Evolutionary conservation across 352 stramenopile genomes (phyloP), one percentile per base, ranked within the genome.

Genomic region (Pythium insidiosum): DNA sequence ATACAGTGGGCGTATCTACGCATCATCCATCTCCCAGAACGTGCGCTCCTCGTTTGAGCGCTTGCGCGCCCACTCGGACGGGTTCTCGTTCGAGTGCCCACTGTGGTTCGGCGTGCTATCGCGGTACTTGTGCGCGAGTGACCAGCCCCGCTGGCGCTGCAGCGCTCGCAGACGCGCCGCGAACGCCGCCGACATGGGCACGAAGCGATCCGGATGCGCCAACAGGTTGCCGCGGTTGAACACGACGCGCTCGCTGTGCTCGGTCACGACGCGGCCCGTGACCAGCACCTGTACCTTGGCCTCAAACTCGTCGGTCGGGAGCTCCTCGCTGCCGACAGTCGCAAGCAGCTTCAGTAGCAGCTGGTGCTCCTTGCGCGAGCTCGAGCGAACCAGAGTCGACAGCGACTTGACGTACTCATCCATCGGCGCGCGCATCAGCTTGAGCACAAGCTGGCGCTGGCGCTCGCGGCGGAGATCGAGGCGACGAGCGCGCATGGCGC

Each of bases 191-290:
- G 59, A 60, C 62, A 80, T 68, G 11, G 59, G 63, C 13, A 69
- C 52, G 18, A 74, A 49, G 19, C 57, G 53, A 23, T 71, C 54
- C 45, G 70, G 68, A 51, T 81, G 53, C 37, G 68, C 44, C 43
- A 76, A 64, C 49, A 85, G 42, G 47, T 83, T 85, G 11, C 73
- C 69, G 25, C 69, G 63, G 60, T 84, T 86, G 47, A 84, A 86
- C 16, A 78, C 63, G 22, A 84, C 40, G 13, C 22, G 19, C 11
- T 61, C 42, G n/a, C 23, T 49, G 12, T 13, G 18, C 12, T 22
- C 45, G 18, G 41, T 10, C 30, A 64, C 37, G 5, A 50, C 18
- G 23, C 73, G 67, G 1, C 73, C 73, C 0, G 69, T 83, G 47
- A 85, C 50, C 18, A 81, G 50, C 20, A 73, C 56, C 25, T 60